Evolutionary conservation across 179 eudicot genomes (phyloP).

Genomic region (Beta macrorhiza): DNA sequence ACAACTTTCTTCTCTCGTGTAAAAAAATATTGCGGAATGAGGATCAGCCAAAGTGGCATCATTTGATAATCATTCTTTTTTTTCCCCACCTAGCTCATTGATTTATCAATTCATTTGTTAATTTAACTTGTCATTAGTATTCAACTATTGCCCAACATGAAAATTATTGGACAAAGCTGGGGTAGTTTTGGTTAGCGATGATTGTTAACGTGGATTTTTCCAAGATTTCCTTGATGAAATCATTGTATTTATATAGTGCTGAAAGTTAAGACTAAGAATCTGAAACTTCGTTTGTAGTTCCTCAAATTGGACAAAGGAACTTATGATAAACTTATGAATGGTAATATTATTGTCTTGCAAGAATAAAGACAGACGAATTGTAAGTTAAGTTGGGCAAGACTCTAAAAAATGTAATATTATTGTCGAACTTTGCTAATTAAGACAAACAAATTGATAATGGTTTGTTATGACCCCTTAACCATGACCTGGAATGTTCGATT

Average conservation of each 20-base stretch:
- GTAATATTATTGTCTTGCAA: too few species aligned
- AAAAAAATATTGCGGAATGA: background rate
- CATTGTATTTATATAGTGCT: background rate
- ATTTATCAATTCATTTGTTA: constrained; percentile 14
- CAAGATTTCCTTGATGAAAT: background rate
- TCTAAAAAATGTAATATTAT: too few species aligned
- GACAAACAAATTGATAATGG: too few species aligned
- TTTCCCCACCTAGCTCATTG: background rate
- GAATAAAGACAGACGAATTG: too few species aligned
- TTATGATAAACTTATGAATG: too few species aligned
- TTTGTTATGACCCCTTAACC: too few species aligned
- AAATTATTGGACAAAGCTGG: background rate
- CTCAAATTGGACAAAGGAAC: too few species aligned
- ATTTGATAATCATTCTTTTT: background rate
- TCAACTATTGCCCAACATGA: constrained; percentile 1
- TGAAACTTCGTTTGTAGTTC: background rate
- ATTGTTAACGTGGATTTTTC: background rate
- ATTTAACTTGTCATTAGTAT: constrained; percentile 17
- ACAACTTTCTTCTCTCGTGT: background rate
- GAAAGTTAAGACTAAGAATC: background rate
- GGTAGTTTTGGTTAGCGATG: background rate
- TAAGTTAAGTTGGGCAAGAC: too few species aligned
- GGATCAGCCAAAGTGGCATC: constrained; percentile 8
- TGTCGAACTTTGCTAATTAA: too few species aligned
- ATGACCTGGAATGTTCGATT: too few species aligned